Conservation (phyloP, 768 basidiomycete species). For the Termitomyces sp. region DNA sequence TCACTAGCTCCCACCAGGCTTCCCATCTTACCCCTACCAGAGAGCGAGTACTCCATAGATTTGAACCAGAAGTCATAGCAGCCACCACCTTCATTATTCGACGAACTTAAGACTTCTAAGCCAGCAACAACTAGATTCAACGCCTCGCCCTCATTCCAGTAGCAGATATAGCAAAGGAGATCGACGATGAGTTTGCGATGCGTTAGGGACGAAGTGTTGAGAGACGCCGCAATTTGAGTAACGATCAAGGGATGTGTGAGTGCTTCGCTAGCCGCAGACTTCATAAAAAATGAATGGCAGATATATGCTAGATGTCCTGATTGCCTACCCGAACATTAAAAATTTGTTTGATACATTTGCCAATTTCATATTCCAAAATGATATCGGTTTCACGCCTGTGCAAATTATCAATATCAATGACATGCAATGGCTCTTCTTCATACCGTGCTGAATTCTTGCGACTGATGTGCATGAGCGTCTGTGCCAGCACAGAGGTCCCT, state of each 20-base stretch:
- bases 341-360: conserved; percentile 82
- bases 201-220: conserved; percentile 75
- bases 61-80: conserved; percentile 90
- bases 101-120: conserved; percentile 65
- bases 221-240: conserved; percentile 72
- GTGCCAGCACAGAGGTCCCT: conserved; percentile 82
- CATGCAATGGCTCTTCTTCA: conserved; percentile 6
- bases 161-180: conserved; percentile 67
- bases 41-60: conserved; percentile 66
- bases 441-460: conserved; percentile 64
- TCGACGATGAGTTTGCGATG: conserved; percentile 79
- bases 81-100: conserved; percentile 55
- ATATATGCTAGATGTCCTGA: neutral
- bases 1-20: conserved; percentile 94
- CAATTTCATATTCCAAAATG: conserved; percentile 77
- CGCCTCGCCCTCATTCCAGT: conserved; percentile 56
- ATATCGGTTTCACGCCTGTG: conserved; percentile 59
- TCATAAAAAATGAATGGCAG: conserved; percentile 2
- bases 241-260: conserved; percentile 69
- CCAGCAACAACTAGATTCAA: conserved; percentile 68
- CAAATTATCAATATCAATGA: neutral
- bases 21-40: conserved; percentile 91
- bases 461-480: conserved; percentile 70
- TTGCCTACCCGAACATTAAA: conserved; percentile 54
- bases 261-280: conserved; percentile 70